Evolutionary conservation across 768 basidiomycete species (phyloP).

Genomic region (Stropharia rugosoannulata): DNA sequence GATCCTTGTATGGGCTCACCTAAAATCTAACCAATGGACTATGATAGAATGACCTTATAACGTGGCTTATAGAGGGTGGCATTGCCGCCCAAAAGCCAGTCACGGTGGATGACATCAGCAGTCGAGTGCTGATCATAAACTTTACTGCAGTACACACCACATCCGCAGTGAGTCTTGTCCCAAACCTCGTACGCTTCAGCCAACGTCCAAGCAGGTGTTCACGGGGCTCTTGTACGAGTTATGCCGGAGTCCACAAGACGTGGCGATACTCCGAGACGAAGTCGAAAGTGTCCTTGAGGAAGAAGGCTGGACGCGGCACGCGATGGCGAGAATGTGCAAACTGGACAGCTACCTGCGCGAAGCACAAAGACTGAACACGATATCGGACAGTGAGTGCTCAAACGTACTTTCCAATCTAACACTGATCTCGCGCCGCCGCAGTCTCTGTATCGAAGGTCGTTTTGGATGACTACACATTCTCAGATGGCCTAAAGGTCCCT

Average conservation of each 20-base stretch:
- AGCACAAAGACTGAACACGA: slow-evolving; percentile 17
- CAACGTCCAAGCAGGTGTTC: slow-evolving; percentile 25
- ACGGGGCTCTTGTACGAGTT: slow-evolving; percentile 35
- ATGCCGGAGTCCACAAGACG: slow-evolving; percentile 31
- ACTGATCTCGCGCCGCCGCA: neutral
- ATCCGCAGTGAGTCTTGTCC: slow-evolving; percentile 28
- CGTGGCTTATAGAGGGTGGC: neutral
- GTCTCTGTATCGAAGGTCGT: slow-evolving; percentile 27
- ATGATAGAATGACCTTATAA: neutral
- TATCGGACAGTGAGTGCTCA: slow-evolving; percentile 2
- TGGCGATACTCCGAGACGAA: slow-evolving; percentile 39
- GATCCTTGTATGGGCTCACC: neutral
- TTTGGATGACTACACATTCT: slow-evolving; percentile 39
- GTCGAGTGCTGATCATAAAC: slow-evolving; percentile 19
- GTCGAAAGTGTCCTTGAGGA: slow-evolving; percentile 29
- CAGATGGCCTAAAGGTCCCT: slow-evolving; percentile 41
- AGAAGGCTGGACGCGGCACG: slow-evolving; percentile 34
- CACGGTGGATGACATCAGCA: slow-evolving; percentile 5
- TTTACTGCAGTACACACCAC: slow-evolving; percentile 42
- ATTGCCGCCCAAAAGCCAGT: neutral
- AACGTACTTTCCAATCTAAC: neutral
- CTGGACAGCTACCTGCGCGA: slow-evolving; percentile 48
- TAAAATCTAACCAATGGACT: neutral
- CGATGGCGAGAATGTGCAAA: slow-evolving; percentile 38
- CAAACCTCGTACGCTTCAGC: neutral